A percentile compares a stretch with the other conserved stretches of the same genome.
Evolutionary conservation across 768 basidiomycete species (phyloP).

Genomic region (Pisolithus microcarpus): DNA sequence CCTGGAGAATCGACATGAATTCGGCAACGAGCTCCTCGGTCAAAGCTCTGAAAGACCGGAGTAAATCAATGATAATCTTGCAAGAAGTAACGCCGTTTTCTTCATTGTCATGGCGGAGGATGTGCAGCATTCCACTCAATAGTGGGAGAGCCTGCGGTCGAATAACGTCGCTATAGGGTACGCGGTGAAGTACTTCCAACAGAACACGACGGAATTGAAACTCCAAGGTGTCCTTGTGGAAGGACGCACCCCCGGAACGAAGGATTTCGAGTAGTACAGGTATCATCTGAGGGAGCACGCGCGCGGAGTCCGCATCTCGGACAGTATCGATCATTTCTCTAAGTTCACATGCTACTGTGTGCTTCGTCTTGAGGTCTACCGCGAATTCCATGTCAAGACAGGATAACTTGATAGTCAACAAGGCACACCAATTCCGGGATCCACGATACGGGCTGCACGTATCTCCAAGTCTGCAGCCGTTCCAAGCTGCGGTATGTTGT

Average conservation of each 20-base stretch:
- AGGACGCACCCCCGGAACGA: constrained; percentile 58
- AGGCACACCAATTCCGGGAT: constrained; percentile 60
- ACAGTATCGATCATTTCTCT: constrained; percentile 77
- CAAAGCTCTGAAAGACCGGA: constrained; percentile 66
- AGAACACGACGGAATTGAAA: constrained; percentile 82
- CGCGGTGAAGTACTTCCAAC: constrained; percentile 83
- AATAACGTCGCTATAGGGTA: constrained; percentile 76
- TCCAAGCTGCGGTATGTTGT: constrained; percentile 36
- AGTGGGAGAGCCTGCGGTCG: constrained; percentile 60
- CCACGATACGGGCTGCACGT: constrained; percentile 65
- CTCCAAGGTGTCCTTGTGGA: constrained; percentile 59
- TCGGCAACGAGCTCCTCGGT: constrained; percentile 70
- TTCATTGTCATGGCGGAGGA: constrained; percentile 88
- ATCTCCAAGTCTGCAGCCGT: constrained; percentile 59
- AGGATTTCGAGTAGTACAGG: constrained; percentile 68
- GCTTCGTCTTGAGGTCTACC: constrained; percentile 65
- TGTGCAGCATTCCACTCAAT: constrained; percentile 73
- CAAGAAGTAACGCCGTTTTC: constrained; percentile 87
- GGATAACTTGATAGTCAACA: neutral
- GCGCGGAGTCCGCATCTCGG: constrained; percentile 64
- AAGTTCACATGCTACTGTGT: constrained; percentile 66
- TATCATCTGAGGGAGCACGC: constrained; percentile 65
- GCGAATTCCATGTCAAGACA: constrained; percentile 1
- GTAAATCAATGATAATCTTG: constrained; percentile 86
- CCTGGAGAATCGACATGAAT: constrained; percentile 75